phyloP scores from a whole-genome alignment of 2,329 filamentous ascomycete genomes.

The Leptographium galeiforme region DNA sequence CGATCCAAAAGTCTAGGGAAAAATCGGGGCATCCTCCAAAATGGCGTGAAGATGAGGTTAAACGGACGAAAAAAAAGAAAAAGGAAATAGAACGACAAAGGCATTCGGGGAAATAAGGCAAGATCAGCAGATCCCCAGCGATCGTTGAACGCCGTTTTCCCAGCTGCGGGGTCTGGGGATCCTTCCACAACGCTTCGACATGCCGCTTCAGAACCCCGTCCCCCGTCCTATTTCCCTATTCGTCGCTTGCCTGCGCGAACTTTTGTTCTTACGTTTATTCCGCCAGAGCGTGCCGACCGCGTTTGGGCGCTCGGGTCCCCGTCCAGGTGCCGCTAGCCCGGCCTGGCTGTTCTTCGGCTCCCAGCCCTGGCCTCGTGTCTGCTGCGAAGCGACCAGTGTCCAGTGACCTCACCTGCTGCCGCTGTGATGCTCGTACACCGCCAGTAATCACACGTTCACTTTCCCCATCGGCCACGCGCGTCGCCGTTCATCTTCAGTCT shows the following conservation, averaged over 20 bases:
- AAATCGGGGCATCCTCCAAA: background rate
- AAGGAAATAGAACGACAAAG: too few species aligned
- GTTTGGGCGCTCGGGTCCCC: background rate
- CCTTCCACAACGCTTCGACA: conserved; percentile 1
- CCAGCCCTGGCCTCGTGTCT: background rate
- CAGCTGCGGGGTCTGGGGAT: conserved; percentile 2
- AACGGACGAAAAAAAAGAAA: too few species aligned
- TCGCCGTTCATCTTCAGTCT: background rate
- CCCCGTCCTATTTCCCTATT: background rate
- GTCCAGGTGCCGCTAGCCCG: conserved; percentile 1
- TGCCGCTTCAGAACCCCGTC: conserved; percentile 1
- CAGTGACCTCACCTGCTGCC: background rate
- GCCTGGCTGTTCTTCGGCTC: background rate
- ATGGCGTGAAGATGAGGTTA: background rate
- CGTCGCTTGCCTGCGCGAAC: background rate
- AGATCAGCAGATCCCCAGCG: background rate
- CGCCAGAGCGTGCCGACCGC: background rate
- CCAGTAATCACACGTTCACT: background rate
- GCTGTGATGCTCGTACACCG: background rate
- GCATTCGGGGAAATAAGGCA: background rate
- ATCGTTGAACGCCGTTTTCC: background rate
- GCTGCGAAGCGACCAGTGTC: background rate
- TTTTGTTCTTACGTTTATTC: conserved; percentile 2
- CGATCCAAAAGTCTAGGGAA: too few species aligned
- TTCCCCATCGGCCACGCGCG: background rate